phyloP scores from a whole-genome alignment of 2,329 filamentous ascomycete species.

The Fusarium pseudonygamai region DNA sequence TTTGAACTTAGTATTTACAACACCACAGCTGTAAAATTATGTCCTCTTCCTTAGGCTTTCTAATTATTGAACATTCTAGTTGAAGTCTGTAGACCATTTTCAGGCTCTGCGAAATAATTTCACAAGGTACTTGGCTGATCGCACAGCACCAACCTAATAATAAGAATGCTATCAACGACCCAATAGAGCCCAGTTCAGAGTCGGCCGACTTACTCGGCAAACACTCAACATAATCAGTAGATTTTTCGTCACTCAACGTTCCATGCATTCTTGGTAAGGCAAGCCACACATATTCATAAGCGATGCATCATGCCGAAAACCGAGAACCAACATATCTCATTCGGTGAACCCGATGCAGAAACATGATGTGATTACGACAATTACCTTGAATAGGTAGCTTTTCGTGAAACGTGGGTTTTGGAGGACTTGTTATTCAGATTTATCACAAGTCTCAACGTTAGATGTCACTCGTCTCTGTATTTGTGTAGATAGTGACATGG shows the following conservation, averaged over 20 bases:
- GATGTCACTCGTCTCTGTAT: not conserved
- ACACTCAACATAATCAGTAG: not conserved
- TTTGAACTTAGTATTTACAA: not conserved
- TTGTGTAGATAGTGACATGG: not conserved
- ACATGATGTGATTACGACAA: not conserved
- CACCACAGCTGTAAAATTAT: not conserved
- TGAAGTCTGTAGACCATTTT: not conserved
- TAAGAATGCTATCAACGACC: not conserved
- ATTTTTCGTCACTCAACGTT: not conserved
- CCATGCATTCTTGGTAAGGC: slow-evolving; percentile 26
- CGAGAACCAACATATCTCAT: not conserved
- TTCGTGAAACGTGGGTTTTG: not conserved
- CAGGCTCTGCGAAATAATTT: not conserved
- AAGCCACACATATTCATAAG: slow-evolving; percentile 26
- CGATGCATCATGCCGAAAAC: slow-evolving; percentile 5
- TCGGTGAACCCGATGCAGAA: not conserved
- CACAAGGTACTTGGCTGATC: too few species aligned
- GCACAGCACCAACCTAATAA: not conserved
- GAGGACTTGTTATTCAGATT: not conserved
- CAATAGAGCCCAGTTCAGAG: not conserved
- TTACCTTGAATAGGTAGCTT: not conserved
- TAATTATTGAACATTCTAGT: not conserved
- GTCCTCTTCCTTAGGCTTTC: not conserved
- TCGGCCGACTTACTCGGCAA: slow-evolving; percentile 9
- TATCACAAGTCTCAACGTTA: not conserved